Evolutionary conservation across 2,329 filamentous ascomycete species (phyloP), one percentile per base, ranked within the genome.

Genomic region (Fusarium sp.): DNA sequence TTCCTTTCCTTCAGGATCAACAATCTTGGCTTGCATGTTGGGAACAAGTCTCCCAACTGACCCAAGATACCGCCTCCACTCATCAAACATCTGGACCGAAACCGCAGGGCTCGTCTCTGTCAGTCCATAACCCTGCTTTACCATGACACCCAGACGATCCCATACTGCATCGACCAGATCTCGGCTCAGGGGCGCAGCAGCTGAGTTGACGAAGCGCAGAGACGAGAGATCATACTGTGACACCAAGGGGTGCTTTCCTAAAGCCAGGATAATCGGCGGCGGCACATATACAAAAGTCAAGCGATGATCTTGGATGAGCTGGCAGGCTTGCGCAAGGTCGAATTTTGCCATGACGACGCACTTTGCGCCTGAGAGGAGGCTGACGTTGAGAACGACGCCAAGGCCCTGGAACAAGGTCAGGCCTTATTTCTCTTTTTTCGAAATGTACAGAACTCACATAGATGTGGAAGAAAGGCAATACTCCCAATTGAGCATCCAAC

Each of bases 101-200:
- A 94, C 93, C 0, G 91, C 93, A 0, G 95, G 95, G 29, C 92
- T 92, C 16, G 94, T 97, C 85, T 98, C 96, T 6, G 92, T 94
- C 6, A 98, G 87, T 0, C 96, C 96, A 79, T 98, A 98, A 20
- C 94, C 95, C 83, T 98, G 96, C 86, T 98, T 98, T 70, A 98
- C 91, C 3, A 92, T 92, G 22, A 97, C 87, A 61, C 91, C 91
- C 67, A 96, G 89, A 9, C 95, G 90, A 22, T 89, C 83, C 86
- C 94, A 93, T 4, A 96, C 89, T 10, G 90, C 89, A 64, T 94
- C 90, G 1, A 96, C 93, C 3, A 98, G 88, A 72, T 98, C 94
- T 35, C 87, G 85, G 0, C 94, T 96, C 45, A 98, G 85, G 0
- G 96, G 96, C 1, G 96, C 95, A 0, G 95, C 96, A 27, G 94